A percentile compares a stretch with the other conserved stretches of the same genome.
phyloP scores from a whole-genome alignment of 2,329 filamentous ascomycete genomes.

The Neonectria sp. region DNA sequence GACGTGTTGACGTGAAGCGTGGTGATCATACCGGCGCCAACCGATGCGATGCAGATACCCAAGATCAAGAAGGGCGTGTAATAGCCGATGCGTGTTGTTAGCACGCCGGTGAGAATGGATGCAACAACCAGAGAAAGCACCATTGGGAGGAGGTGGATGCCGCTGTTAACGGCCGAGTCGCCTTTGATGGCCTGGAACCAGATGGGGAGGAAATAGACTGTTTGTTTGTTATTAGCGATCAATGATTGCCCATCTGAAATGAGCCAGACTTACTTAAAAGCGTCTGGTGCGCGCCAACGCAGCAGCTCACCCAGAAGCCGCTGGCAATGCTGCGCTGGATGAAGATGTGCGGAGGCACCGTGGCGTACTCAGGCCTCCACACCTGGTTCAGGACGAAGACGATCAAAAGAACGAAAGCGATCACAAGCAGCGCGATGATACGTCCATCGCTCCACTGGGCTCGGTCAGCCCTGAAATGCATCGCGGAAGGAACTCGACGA shows the following conservation, averaged over 20 bases:
- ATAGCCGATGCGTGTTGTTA: constrained; percentile 54
- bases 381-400: constrained; percentile 58
- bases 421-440: constrained; percentile 61
- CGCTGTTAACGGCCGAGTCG: constrained; percentile 47
- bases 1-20: constrained; percentile 49
- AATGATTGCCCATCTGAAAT: background rate
- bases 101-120: constrained; percentile 46
- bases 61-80: constrained; percentile 59
- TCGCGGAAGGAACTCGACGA: background rate
- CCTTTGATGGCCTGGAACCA: constrained; percentile 66
- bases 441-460: constrained; percentile 57
- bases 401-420: constrained; percentile 57
- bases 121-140: constrained; percentile 49
- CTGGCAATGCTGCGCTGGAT: constrained; percentile 57
- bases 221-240: background rate
- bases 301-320: constrained; percentile 47
- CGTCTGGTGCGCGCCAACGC: constrained; percentile 48
- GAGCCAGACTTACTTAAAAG: constrained; percentile 23
- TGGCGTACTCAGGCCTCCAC: constrained; percentile 54
- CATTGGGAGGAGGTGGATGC: constrained; percentile 49
- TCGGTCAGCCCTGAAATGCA: no score
- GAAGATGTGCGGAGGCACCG: constrained; percentile 58
- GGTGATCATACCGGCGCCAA: constrained; percentile 60
- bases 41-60: constrained; percentile 49
- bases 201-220: constrained; percentile 62